Evolutionary conservation across 1,284 basidiomycete species (phyloP), one percentile per base, ranked within the genome.

Genomic region (Leccinum griseonigrum): DNA sequence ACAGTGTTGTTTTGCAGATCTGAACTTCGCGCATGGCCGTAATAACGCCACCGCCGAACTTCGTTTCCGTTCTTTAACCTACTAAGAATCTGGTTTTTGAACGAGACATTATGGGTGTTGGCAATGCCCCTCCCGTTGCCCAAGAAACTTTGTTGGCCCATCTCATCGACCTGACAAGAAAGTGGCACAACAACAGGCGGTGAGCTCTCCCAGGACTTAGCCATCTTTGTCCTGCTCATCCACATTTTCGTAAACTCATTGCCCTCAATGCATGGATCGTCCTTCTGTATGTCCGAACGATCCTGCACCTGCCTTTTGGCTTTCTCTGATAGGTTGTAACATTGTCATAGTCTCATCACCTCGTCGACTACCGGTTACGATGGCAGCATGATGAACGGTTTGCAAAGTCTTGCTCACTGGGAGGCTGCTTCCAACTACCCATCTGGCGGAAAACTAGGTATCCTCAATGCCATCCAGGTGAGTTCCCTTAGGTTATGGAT

Each of bases 291-390:
- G 83, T 78, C 32, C 4, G 5, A 5, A 14, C 14, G 26, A 22
- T 4, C 11, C 4, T 1, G 3, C n/a, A 18, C 31, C 3, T 9
- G 4, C 29, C 13, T 6, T 56, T 32, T 54, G 18, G n/a, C 29
- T 7, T 26, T 63, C 58, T 46, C 43, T 66, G 29, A 60, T 48
- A 16, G 9, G 11, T 31, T 51, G 32, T 46, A 16, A 50, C 57
- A 50, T 58, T 3, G 0, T n/a, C 54, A 43, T 62, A 87, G 86
- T 55, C 83, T 91, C 61, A 88, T 90, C 71, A 90, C 88, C 11
- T 88, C 88, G 11, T 88, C 87, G 13, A 89, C 86, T 56, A 90
- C 88, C 71, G 89, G 90, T 62, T 92, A 86, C 70, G 89, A 91
- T 74, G 87, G 87, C 63, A 85, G 82, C 74, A 85, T 90, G 83